These are phyloP conservation scores for Lasiosphaeria miniovina DNA, from an alignment of 495 filamentous ascomycete genomes.

Conservation along the genomic window DNA sequence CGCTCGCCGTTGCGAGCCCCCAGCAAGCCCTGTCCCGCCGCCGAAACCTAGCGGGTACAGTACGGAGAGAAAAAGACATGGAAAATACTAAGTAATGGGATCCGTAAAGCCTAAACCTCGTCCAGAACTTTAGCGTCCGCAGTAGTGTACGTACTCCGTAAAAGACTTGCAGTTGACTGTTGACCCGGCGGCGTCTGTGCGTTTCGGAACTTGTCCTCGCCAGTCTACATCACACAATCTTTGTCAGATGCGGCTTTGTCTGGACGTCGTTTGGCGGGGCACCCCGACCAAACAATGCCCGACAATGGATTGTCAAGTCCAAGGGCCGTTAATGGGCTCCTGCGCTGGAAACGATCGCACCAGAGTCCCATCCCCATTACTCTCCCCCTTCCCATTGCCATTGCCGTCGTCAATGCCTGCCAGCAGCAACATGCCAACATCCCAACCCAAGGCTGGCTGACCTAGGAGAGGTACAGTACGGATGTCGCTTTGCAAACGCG, in stretches of 20 bases:
- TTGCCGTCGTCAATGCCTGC: conserved; percentile 14
- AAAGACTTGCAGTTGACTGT: too few species aligned
- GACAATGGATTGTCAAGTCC: conserved; percentile 24
- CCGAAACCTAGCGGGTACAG: background rate
- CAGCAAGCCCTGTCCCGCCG: background rate
- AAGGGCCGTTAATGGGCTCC: conserved; percentile 18
- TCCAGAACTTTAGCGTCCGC: too few species aligned
- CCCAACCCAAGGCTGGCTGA: background rate
- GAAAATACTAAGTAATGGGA: conserved; percentile 6
- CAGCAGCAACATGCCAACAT: background rate
- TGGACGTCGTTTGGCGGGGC: conserved; percentile 25
- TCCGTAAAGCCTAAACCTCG: too few species aligned
- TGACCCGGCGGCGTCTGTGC: conserved; percentile 26
- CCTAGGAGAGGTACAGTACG: background rate
- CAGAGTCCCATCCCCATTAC: background rate
- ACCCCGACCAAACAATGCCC: conserved; percentile 21
- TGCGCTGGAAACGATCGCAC: conserved; percentile 14
- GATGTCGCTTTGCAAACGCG: background rate
- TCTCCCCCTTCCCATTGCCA: conserved; percentile 2
- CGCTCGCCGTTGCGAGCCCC: background rate
- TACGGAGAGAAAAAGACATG: conserved; percentile 8
- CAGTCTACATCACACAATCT: conserved; percentile 21
- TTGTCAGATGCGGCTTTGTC: conserved; percentile 23
- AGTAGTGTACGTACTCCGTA: too few species aligned
- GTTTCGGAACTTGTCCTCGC: conserved; percentile 25